Evolutionary conservation across 176 grass and related monocot species (phyloP), one percentile per base, ranked within the genome.

Genomic region (Aegilops speltoides): DNA sequence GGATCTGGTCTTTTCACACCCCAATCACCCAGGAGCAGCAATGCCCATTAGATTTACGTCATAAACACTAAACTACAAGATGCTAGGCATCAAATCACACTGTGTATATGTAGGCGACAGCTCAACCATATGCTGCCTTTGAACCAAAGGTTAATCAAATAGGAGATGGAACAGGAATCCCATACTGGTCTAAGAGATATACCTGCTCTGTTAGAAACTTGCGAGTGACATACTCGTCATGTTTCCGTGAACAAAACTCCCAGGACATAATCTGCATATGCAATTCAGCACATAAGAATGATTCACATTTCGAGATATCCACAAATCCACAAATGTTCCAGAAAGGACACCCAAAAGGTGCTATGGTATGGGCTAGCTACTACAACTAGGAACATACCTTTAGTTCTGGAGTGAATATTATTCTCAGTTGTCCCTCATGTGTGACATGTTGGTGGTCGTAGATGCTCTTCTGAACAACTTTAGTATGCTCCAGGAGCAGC

Each of bases 381-480:
- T 73, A 73, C 6, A 79, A 82, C 29, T 87, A 65, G 63, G 5
- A 80, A 34, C 36, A 72, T 65, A 99, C 97, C 94, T 99, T 99
- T 26, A 99, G 72, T 88, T 99, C 97, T 70, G 94, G 97, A 65
- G 97, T 94, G 87, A 99, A 99, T 85, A 96, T 87, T 68, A 99
- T 97, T 74, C 97, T 89, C 40, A 99, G 83, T 62, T 92, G 92
- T 17, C 97, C 97, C 85, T 99, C 94, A 0, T 90, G 97, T 84
- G 90, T 86, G 88, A 97, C 89, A 85, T 92, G 93, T 77, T 94
- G 68, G 88, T 99, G 94, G 65, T 99, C 97, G 80, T 96, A 99
- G 59, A 93, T 91, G 79, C 94, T 97, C 82, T 97, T 95, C 78
- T 91, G 92, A 90, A 99, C 85, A 81, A 90, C 97, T 88, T 99